Conservation (phyloP, 2,329 filamentous ascomycete genomes). For the Aspergillus intermedius region DNA sequence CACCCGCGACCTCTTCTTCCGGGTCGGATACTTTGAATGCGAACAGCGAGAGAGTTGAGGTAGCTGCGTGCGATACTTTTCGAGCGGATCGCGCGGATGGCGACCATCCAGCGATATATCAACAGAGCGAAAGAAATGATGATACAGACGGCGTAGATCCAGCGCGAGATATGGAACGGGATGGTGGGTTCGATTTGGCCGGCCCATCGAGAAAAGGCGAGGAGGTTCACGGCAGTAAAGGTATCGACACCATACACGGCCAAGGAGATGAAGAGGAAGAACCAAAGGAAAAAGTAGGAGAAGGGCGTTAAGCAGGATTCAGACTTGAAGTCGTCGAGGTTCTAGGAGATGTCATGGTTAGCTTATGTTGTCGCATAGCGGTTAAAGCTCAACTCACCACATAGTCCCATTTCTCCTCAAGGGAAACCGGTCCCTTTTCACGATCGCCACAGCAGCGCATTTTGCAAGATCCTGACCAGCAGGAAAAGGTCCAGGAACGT, state of each 20-base stretch:
- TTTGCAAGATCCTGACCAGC: conserved; percentile 28
- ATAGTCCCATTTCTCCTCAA: conserved; percentile 92
- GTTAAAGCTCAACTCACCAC: conserved; percentile 54
- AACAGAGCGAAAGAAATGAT: conserved; percentile 82
- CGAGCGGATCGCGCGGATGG: conserved; percentile 71
- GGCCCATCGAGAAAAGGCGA: conserved; percentile 85
- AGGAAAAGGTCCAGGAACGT: conserved; percentile 10
- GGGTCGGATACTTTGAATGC: conserved; percentile 73
- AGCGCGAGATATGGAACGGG: conserved; percentile 72
- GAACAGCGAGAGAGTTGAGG: conserved; percentile 77
- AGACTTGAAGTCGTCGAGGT: conserved; percentile 71
- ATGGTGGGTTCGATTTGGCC: conserved; percentile 74
- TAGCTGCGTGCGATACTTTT: conserved; percentile 88
- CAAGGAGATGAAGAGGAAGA: conserved; percentile 69
- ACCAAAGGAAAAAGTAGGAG: conserved; percentile 79
- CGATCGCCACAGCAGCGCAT: conserved; percentile 62
- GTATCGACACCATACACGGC: conserved; percentile 85
- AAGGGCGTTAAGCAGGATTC: conserved; percentile 68
- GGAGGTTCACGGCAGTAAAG: conserved; percentile 85
- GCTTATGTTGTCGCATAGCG: conserved; percentile 2
- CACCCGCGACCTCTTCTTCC: conserved; percentile 67
- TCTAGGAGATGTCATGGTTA: conserved; percentile 29
- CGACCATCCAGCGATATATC: conserved; percentile 70
- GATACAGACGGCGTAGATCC: conserved; percentile 92
- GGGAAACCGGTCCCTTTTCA: conserved; percentile 59